Evolutionary conservation across 2,329 filamentous ascomycete genomes (phyloP), one percentile per base, ranked within the genome.

Genomic region (Calonectria pseudoturangicola): DNA sequence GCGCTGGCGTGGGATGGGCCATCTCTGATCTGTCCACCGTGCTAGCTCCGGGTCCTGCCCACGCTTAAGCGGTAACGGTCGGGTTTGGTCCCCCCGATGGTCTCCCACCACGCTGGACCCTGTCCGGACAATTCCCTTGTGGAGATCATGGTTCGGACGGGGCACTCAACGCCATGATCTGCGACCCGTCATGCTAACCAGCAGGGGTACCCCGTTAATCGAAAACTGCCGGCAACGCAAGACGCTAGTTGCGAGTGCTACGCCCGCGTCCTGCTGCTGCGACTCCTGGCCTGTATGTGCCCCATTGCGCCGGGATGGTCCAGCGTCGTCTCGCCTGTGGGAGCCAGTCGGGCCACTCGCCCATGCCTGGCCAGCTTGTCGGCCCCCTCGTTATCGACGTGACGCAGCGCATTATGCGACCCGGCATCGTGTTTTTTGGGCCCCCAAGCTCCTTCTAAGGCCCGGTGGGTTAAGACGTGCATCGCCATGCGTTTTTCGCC

Each of bases 91-190:
- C 69, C 74, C 72, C 72, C 47, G 69, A 47, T 41, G 33, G 54
- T 47, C 60, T 75, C 72, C 72, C 70, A 70, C 56, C 36, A 56
- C 76, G 47, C 64, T 75, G 66, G 74, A 74, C 74, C 76, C 77
- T 75, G 78, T 71, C 73, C 78, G 77, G 77, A 78, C 70, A 80
- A 77, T 79, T 77, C 77, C 78, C 78, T 79, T 80, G 78, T 79
- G 78, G 79, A 80, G 79, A 80, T 80, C 79, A 79, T 79, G 77
- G 79, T 80, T 80, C 79, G 79, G 78, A 80, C 77, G 76, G 79
- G 78, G 78, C 77, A 63, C 65, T 76, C 77, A 77, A 77, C 77
- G 79, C 78, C 77, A 80, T 80, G 79, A 80, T 80, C 79, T 80
- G 77, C 79, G 76, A 77, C 76, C 79, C 77, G 75, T 74, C 71